Evolutionary conservation across 495 filamentous ascomycete genomes (phyloP).

Genomic region (Hypoxylon subgilvum): DNA sequence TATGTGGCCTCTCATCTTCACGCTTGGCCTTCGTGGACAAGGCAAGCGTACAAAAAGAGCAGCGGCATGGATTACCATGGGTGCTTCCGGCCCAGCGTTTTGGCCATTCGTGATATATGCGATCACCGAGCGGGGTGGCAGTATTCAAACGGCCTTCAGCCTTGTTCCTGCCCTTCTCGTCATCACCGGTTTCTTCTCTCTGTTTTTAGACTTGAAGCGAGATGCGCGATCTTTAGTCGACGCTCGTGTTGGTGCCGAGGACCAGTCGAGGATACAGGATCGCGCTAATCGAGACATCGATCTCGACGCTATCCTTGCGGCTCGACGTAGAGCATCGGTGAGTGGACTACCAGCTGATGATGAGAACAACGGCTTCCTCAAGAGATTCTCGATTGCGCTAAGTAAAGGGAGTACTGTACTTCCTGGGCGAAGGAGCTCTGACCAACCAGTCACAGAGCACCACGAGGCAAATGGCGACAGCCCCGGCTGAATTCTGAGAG

Average conservation of each 20-base stretch:
- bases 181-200: conserved; percentile 43
- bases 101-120: conserved; percentile 68
- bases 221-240: conserved; percentile 50
- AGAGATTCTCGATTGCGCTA: conserved; percentile 31
- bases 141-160: conserved; percentile 44
- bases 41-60: conserved; percentile 73
- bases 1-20: conserved; percentile 75
- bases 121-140: conserved; percentile 40
- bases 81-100: conserved; percentile 67
- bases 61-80: conserved; percentile 69
- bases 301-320: conserved; percentile 39
- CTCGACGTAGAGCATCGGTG: conserved; percentile 36
- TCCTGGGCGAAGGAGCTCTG: conserved; percentile 25
- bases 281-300: conserved; percentile 41
- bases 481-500: conserved; percentile 16
- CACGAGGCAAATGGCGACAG: conserved; percentile 17
- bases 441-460: conserved; percentile 26
- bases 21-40: conserved; percentile 70
- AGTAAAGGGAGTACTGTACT: conserved; percentile 21
- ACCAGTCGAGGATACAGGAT: conserved; percentile 40
- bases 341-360: conserved; percentile 12
- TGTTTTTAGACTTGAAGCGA: conserved; percentile 46
- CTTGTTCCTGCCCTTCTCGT: conserved; percentile 46
- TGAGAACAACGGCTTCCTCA: conserved; percentile 30
- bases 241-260: conserved; percentile 37